Percentiles rank a stretch among this genome's conserved stretches.
Conservation (phyloP, 1,284 basidiomycete species). For the Papiliotrema flavescens region DNA sequence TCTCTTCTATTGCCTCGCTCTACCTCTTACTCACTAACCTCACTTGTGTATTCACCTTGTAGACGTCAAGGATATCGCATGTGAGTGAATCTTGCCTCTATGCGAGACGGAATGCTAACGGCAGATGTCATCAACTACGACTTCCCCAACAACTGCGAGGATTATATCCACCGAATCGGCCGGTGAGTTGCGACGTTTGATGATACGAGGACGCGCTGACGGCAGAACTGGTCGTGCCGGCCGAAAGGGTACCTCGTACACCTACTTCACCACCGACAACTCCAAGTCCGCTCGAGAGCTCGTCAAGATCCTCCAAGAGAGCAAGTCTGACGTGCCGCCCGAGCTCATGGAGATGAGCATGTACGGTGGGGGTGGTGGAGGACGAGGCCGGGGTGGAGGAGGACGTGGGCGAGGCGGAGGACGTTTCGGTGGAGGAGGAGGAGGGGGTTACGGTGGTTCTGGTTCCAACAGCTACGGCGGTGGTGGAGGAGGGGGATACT, state of each 20-base stretch:
- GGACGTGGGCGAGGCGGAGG: constrained; percentile 52
- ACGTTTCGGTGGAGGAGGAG: constrained; percentile 51
- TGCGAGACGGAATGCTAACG: neutral
- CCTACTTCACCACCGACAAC: constrained; percentile 94
- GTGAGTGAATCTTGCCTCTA: constrained; percentile 11
- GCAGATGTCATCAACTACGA: constrained; percentile 66
- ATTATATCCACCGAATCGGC: constrained; percentile 57
- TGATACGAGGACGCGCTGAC: neutral
- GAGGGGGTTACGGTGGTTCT: constrained; percentile 38
- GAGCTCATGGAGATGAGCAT: constrained; percentile 91
- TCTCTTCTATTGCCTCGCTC: constrained; percentile 9
- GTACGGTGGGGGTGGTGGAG: constrained; percentile 64
- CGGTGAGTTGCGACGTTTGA: constrained; percentile 31
- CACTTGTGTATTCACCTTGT: constrained; percentile 10
- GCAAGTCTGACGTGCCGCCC: constrained; percentile 80
- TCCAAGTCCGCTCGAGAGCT: constrained; percentile 91
- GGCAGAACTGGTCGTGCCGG: constrained; percentile 55
- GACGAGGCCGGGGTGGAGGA: constrained; percentile 55
- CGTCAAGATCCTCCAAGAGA: constrained; percentile 81
- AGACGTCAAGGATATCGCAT: constrained; percentile 48
- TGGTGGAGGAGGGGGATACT: constrained; percentile 21
- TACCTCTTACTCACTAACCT: constrained; percentile 18
- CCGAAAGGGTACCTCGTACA: constrained; percentile 75
- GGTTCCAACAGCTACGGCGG: constrained; percentile 25
- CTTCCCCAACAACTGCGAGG: constrained; percentile 86